Percentiles rank a stretch among this genome's conserved stretches.
phyloP scores from a whole-genome alignment of 805 yeast species.

The Saccharomyces jurei region DNA sequence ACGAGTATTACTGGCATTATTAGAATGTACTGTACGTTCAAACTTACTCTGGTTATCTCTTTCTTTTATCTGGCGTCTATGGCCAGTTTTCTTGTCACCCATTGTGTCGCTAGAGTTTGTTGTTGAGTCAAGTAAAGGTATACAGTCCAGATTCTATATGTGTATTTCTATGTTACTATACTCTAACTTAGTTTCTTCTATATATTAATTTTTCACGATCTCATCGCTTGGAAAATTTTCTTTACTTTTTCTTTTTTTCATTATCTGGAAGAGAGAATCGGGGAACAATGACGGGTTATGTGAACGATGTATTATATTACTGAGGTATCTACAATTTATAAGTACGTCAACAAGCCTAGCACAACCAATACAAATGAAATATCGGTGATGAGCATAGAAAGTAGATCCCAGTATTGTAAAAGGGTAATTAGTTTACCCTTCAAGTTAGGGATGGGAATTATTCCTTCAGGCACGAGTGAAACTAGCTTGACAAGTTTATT shows the following conservation, averaged over 20 bases:
- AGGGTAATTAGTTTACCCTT: constrained; percentile 21
- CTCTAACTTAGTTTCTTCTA: neutral
- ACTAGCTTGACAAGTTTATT: constrained; percentile 25
- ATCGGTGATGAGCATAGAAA: constrained; percentile 28
- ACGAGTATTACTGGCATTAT: constrained; percentile 4
- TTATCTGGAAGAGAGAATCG: neutral
- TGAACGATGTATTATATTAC: neutral
- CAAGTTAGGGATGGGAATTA: constrained; percentile 24
- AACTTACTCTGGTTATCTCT: constrained; percentile 28
- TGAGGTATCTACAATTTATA: constrained; percentile 5
- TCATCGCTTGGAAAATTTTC: constrained; percentile 3
- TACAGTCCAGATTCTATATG: neutral
- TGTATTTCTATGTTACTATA: neutral
- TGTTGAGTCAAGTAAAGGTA: neutral
- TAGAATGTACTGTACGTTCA: constrained; percentile 22
- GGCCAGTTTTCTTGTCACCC: neutral
- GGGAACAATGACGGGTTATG: neutral
- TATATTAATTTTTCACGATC: neutral
- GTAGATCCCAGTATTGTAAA: constrained; percentile 29
- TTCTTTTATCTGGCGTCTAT: constrained; percentile 8
- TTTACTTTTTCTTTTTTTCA: neutral
- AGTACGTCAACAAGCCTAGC: constrained; percentile 23
- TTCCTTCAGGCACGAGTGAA: constrained; percentile 30
- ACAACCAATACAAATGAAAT: constrained; percentile 27
- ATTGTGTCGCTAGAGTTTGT: neutral